phyloP scores from a whole-genome alignment of 2,329 filamentous ascomycete species.

The Cephalotrichum gorgonifer region DNA sequence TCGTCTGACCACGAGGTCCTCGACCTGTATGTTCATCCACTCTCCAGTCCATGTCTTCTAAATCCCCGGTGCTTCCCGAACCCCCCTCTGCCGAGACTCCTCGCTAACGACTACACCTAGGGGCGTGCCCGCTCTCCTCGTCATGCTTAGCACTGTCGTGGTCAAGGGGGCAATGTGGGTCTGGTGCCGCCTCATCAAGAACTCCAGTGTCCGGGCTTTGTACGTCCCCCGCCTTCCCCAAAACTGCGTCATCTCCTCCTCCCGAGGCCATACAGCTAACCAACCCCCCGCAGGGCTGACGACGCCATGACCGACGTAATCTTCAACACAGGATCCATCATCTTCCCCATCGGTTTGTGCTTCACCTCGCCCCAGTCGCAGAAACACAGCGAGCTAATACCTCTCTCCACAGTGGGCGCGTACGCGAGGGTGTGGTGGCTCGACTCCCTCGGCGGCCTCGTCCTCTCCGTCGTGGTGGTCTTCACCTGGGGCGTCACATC shows the following conservation, averaged over 20 bases:
- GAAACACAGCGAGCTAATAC: too few species aligned
- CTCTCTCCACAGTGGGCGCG: constrained; percentile 48
- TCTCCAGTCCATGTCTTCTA: neutral
- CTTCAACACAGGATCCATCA: constrained; percentile 82
- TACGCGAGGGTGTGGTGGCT: constrained; percentile 76
- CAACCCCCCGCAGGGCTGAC: constrained; percentile 26
- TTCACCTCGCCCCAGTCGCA: too few species aligned
- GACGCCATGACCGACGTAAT: constrained; percentile 64
- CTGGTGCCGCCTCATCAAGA: constrained; percentile 78
- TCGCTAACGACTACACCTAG: constrained; percentile 13
- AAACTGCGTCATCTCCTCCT: neutral
- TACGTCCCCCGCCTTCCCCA: constrained; percentile 30
- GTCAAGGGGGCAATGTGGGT: constrained; percentile 78
- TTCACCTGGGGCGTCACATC: constrained; percentile 69
- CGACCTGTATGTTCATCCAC: constrained; percentile 38
- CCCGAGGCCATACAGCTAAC: neutral
- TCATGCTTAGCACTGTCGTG: constrained; percentile 73
- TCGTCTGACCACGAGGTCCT: constrained; percentile 56
- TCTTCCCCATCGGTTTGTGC: constrained; percentile 67
- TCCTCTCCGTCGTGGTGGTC: constrained; percentile 72
- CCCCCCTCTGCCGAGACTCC: neutral
- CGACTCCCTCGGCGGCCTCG: constrained; percentile 66
- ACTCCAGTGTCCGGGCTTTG: constrained; percentile 75
- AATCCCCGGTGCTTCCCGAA: neutral
- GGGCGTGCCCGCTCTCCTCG: constrained; percentile 59